Evolutionary conservation across 2,329 filamentous ascomycete species (phyloP).

Genomic region (Xylogone sp.): DNA sequence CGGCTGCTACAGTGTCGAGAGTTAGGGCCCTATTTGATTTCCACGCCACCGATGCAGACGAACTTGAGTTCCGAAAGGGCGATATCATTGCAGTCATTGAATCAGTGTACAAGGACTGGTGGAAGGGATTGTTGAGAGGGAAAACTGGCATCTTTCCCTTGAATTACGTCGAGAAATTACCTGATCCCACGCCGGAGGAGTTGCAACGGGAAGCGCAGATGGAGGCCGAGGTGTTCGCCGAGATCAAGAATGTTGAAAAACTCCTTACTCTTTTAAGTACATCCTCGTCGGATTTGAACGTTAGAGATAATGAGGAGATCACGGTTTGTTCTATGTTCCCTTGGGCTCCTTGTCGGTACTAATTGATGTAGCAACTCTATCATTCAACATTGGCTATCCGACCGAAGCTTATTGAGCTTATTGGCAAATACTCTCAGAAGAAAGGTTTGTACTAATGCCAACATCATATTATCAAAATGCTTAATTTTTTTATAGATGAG

Average conservation of each 20-base stretch:
- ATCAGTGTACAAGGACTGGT: slow-evolving; percentile 99
- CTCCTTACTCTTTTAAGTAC: slow-evolving; percentile 87
- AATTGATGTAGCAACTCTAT: slow-evolving; percentile 62
- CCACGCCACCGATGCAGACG: slow-evolving; percentile 86
- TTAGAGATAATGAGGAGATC: slow-evolving; percentile 96
- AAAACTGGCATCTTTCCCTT: slow-evolving; percentile 97
- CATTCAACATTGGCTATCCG: slow-evolving; percentile 92
- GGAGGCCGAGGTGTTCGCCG: slow-evolving; percentile 76
- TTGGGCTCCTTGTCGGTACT: slow-evolving; percentile 16
- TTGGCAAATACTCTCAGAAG: slow-evolving; percentile 98
- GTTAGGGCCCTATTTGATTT: slow-evolving; percentile 95
- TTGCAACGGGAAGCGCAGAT: slow-evolving; percentile 93
- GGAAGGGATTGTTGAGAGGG: slow-evolving; percentile 90
- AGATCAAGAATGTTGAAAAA: slow-evolving; percentile 76
- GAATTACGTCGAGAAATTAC: slow-evolving; percentile 97
- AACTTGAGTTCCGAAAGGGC: slow-evolving; percentile 93
- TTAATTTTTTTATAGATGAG: slow-evolving; percentile 63
- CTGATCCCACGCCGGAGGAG: slow-evolving; percentile 92
- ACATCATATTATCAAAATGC: slow-evolving; percentile 4
- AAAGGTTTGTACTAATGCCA: slow-evolving; percentile 60
- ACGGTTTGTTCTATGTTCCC: slow-evolving; percentile 50
- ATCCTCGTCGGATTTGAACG: slow-evolving; percentile 71
- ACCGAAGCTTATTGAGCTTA: slow-evolving; percentile 95
- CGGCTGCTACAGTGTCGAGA: slow-evolving; percentile 91
- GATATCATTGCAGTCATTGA: slow-evolving; percentile 97